Evolutionary conservation across 192 early-diverging fungal genomes (phyloP).

Genomic region (Lobosporangium transversale): DNA sequence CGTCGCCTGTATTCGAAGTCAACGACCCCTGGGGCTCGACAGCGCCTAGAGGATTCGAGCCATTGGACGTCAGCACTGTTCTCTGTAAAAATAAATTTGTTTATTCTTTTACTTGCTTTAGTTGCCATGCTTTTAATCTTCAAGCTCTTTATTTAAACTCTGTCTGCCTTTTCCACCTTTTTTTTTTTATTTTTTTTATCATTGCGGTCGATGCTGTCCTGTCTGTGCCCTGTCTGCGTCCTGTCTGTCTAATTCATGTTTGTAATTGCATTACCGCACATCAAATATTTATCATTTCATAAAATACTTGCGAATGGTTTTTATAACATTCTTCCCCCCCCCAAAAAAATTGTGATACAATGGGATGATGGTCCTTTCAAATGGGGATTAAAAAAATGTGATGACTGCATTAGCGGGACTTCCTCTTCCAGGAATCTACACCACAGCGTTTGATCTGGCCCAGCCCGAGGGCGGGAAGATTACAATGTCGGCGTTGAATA

Average conservation of each 20-base stretch:
- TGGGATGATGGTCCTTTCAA: too few relatives aligned
- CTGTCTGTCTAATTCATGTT: too few relatives aligned
- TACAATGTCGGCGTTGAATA: conserved; percentile 55
- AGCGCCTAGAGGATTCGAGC: conserved; percentile 31
- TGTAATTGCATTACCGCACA: too few relatives aligned
- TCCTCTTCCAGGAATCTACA: conserved; percentile 57
- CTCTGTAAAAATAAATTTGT: conserved; percentile 27
- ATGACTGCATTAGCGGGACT: conserved; percentile 60
- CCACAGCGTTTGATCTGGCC: conserved; percentile 57
- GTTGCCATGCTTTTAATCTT: not conserved
- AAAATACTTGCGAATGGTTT: too few relatives aligned
- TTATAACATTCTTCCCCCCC: too few relatives aligned
- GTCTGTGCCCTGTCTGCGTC: too few relatives aligned
- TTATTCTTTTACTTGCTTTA: not conserved
- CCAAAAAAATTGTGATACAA: too few relatives aligned
- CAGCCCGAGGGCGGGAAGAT: conserved; percentile 56
- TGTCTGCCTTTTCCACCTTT: not conserved
- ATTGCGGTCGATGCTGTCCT: not conserved
- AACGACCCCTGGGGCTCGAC: conserved; percentile 45
- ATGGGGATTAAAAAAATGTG: too few relatives aligned
- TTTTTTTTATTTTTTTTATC: not conserved
- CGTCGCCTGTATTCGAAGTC: conserved; percentile 41
- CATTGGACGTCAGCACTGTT: conserved; percentile 37
- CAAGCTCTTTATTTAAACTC: not conserved
- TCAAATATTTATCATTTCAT: too few relatives aligned